Percentiles rank a stretch among this genome's conserved stretches.
Conservation (phyloP, 1,284 basidiomycete species). For the Cryptococcus maquisensis region DNA sequence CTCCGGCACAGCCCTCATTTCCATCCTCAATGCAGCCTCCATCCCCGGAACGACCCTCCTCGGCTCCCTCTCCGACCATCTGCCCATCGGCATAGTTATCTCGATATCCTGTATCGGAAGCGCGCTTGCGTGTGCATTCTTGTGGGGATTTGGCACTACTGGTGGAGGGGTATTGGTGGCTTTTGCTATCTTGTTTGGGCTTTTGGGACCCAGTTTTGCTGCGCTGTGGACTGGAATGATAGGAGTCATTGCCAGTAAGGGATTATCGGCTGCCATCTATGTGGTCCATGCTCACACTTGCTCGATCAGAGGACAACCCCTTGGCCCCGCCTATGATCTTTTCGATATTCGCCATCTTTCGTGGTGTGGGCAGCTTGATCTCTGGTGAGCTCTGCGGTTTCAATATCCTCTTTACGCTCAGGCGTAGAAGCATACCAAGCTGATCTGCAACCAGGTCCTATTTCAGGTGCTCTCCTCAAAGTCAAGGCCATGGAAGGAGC, state of each 20-base stretch:
- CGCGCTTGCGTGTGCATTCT: constrained; percentile 36
- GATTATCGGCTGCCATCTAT: neutral
- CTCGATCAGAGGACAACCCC: constrained; percentile 38
- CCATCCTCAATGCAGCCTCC: constrained; percentile 47
- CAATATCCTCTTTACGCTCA: neutral
- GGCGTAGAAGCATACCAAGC: too few relatives aligned
- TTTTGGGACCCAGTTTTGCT: constrained; percentile 32
- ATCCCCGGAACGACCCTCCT: constrained; percentile 41
- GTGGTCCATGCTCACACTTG: neutral
- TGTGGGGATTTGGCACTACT: constrained; percentile 48
- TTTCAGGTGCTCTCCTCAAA: constrained; percentile 36
- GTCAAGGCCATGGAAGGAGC: constrained; percentile 19
- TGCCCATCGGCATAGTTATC: constrained; percentile 34
- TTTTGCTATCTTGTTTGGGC: constrained; percentile 35
- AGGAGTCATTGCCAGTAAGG: constrained; percentile 31
- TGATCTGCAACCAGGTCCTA: constrained; percentile 19
- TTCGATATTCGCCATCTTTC: constrained; percentile 39
- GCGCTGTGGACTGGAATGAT: constrained; percentile 40
- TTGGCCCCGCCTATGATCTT: constrained; percentile 35
- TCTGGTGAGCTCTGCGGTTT: constrained; percentile 32
- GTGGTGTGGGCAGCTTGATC: constrained; percentile 46
- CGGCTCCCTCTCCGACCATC: constrained; percentile 42
- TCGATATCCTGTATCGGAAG: constrained; percentile 35
- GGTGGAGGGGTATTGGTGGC: constrained; percentile 22
- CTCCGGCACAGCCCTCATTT: constrained; percentile 41